Base-by-base conservation (phyloP, 257 asterid species). In the Gentiana macrophylla region DNA sequence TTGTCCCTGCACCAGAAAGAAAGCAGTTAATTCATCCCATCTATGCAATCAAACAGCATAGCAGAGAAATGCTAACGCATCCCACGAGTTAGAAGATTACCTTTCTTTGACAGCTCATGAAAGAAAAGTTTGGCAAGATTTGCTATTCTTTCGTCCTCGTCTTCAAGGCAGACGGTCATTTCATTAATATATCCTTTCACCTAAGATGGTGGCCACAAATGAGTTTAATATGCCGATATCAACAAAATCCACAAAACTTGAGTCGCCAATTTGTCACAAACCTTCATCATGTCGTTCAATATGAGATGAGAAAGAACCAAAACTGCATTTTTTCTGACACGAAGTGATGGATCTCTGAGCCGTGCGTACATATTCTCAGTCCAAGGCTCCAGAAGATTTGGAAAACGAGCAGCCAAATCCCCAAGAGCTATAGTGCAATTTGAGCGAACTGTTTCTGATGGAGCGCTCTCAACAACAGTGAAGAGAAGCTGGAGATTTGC, bases 201-300 rank as follows among this genome's bases (percentile, higher is more conserved):
- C 97, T 91, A 53, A 68, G 72, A 49, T 38, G 41, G 65, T 37
- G 43, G 63, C 35, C 65, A 49, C 32, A 47, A 53, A 62, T 62
- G 63, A 66, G 49, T 24, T n/a, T 48, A 49, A 57, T 60, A 52
- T 53, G 49, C 61, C 61, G 57, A 59, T 44, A 50, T 56, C 56
- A 59, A 65, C 35, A 62, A 58, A 52, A 34, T 43, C 48, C 35
- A 67, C 53, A 24, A 64, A 10, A 34, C 46, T 60, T 48, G 9
- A 56, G 58, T 55, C 44, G 69, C 51, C 37, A 62, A 49, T 6
- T 61, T 56, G 59, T 62, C 54, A 57, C 72, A 46, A 67, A 91
- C 98, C 98, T 91, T 87, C 97, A 91, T 91, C 98, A 87, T 91
- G 71, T 91, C 98, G 67, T 91, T 91, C 62, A 91, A 66, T 51